phyloP scores from a whole-genome alignment of 2,329 filamentous ascomycete genomes.

The Ophioceras dolichostomum region DNA sequence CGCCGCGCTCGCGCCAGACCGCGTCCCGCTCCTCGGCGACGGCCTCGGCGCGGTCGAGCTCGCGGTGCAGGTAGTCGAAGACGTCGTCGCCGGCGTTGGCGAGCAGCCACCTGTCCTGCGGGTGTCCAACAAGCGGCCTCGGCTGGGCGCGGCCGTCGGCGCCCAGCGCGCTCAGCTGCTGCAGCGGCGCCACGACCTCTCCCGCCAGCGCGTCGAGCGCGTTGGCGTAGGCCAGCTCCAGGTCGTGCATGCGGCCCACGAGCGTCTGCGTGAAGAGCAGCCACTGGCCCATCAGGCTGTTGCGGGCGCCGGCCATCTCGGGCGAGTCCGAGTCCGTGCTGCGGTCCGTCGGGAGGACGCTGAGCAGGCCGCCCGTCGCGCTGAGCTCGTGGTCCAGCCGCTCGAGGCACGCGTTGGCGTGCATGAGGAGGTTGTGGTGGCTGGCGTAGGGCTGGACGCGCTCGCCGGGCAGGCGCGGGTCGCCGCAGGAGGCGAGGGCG shows the following conservation, averaged over 20 bases:
- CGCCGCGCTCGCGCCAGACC: constrained; percentile 22
- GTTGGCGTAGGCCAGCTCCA: constrained; percentile 40
- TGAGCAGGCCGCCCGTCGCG: constrained; percentile 41
- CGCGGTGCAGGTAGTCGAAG: constrained; percentile 29
- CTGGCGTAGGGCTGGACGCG: constrained; percentile 25
- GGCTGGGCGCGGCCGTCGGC: constrained; percentile 35
- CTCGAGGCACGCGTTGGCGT: constrained; percentile 48
- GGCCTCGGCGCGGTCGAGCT: constrained; percentile 33
- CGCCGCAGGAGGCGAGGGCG: constrained; percentile 21
- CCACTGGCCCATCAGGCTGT: constrained; percentile 44
- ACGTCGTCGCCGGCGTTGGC: constrained; percentile 42
- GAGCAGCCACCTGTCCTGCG: constrained; percentile 43
- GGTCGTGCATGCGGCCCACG: constrained; percentile 40
- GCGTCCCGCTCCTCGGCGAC: constrained; percentile 20
- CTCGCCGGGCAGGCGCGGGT: constrained; percentile 10
- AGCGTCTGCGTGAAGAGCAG: constrained; percentile 41
- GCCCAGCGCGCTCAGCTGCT: constrained; percentile 39
- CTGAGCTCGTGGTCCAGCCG: constrained; percentile 46
- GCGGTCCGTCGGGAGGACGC: constrained; percentile 33
- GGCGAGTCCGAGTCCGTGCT: constrained; percentile 21
- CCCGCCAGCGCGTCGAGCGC: constrained; percentile 34
- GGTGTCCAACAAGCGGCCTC: constrained; percentile 38
- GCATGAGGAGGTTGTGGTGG: constrained; percentile 37
- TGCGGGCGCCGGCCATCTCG: constrained; percentile 24
- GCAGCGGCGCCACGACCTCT: constrained; percentile 35